phyloP scores from a whole-genome alignment of 2,329 filamentous ascomycete genomes.

The Fonsecaea nubica region DNA sequence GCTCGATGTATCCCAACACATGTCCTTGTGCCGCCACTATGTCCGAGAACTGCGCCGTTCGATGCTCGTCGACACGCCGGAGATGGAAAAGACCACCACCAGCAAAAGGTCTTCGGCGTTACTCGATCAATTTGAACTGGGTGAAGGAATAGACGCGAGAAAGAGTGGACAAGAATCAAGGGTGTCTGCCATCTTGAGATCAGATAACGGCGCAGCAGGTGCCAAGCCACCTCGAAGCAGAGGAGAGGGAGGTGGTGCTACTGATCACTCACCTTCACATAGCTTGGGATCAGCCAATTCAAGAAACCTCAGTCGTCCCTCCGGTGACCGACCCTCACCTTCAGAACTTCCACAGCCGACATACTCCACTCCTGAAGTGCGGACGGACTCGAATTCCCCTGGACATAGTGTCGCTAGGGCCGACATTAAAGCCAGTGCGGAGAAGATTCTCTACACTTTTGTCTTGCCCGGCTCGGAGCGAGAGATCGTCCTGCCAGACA shows the following conservation, averaged over 20 bases:
- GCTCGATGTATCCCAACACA: conserved; percentile 99
- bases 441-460: conserved; percentile 99
- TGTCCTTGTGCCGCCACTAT: conserved; percentile 94
- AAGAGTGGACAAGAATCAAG: conserved; percentile 84
- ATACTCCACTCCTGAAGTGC: conserved; percentile 68
- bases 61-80: conserved; percentile 89
- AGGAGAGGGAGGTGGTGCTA: conserved; percentile 24
- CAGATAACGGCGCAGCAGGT: conserved; percentile 42
- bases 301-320: conserved; percentile 34
- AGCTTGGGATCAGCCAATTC: conserved; percentile 57
- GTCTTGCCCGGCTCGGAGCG: conserved; percentile 92
- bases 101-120: conserved; percentile 86
- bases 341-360: conserved; percentile 58
- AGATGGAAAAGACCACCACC: conserved; percentile 73
- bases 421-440: conserved; percentile 90
- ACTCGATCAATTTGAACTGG: conserved; percentile 72
- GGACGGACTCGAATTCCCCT: conserved; percentile 80
- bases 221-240: conserved; percentile 47
- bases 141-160: conserved; percentile 58
- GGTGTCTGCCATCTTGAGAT: conserved; percentile 84
- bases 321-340: conserved; percentile 45
- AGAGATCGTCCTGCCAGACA: conserved; percentile 90
- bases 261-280: conserved; percentile 38
- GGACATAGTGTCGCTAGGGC: conserved; percentile 82
- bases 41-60: conserved; percentile 93